These are phyloP conservation scores for Heliamphora pulchella DNA, from an alignment of 179 eudicot genomes.

Conservation along the genomic window DNA sequence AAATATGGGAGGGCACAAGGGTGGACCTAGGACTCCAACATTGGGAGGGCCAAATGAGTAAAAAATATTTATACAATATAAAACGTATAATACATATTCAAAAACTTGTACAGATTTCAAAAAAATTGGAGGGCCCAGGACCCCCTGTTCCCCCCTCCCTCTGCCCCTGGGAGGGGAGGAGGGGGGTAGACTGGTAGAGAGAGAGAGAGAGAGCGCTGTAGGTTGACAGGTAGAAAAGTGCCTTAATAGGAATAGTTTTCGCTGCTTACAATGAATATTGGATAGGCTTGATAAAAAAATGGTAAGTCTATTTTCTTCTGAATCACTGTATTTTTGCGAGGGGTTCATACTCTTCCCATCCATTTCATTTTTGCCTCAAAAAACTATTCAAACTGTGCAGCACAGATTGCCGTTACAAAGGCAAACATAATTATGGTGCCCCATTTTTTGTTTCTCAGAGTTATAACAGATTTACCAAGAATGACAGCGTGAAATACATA, in stretches of 20 bases:
- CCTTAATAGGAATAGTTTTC: neutral
- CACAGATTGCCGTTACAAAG: neutral
- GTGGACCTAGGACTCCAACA: too few species aligned
- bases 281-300: too few species aligned
- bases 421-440: neutral
- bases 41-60: too few species aligned
- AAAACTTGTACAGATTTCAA: too few species aligned
- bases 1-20: too few species aligned
- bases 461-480: neutral
- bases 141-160: too few species aligned
- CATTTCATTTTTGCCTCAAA: neutral
- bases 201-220: neutral
- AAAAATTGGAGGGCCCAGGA: too few species aligned
- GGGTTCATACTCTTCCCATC: neutral
- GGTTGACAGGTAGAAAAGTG: neutral
- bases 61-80: too few species aligned
- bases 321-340: neutral
- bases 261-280: neutral
- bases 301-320: neutral
- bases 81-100: too few species aligned
- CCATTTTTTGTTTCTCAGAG: neutral
- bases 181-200: neutral
- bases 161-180: neutral
- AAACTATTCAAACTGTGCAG: neutral
- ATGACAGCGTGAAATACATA: neutral